Percentiles rank a stretch among this genome's conserved stretches.
phyloP scores from a whole-genome alignment of 306 rosid genomes.

The Ziziphus jujuba region DNA sequence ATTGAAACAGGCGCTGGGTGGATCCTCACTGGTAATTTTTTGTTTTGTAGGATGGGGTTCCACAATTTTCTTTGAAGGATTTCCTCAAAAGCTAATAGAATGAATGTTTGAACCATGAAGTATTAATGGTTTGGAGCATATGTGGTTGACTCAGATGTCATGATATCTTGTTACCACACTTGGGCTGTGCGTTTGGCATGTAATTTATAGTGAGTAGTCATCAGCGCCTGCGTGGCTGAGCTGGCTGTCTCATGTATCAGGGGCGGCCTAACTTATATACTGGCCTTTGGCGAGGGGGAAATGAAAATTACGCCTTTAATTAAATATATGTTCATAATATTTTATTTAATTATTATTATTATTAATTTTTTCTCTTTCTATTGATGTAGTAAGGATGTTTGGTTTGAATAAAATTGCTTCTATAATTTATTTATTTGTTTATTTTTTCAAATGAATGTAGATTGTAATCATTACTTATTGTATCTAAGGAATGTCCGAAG shows the following conservation, averaged over 20 bases:
- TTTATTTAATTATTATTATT: too few species aligned
- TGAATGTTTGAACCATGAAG: constrained; percentile 11
- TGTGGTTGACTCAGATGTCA: constrained; percentile 14
- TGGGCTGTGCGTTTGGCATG: constrained; percentile 18
- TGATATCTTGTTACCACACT: constrained; percentile 25
- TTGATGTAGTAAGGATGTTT: too few species aligned
- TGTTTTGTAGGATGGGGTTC: constrained; percentile 60
- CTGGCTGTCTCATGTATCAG: constrained; percentile 23
- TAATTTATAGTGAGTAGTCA: constrained; percentile 23
- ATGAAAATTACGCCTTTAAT: too few species aligned
- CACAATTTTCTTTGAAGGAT: constrained; percentile 65
- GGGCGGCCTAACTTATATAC: too few species aligned
- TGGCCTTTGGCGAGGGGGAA: too few species aligned
- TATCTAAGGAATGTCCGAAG: too few species aligned
- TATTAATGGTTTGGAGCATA: constrained; percentile 16
- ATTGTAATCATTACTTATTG: too few species aligned
- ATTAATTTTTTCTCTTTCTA: too few species aligned
- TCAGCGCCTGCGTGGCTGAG: constrained; percentile 14
- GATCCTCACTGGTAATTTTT: constrained; percentile 15
- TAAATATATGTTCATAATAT: too few species aligned
- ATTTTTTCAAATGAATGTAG: too few species aligned
- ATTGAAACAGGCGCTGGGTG: constrained; percentile 2
- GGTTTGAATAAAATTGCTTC: too few species aligned
- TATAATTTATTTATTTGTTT: too few species aligned
- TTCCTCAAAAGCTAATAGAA: constrained; percentile 58